phyloP scores from a whole-genome alignment of 2,329 filamentous ascomycete species.

The Aureobasidium subglaciale region DNA sequence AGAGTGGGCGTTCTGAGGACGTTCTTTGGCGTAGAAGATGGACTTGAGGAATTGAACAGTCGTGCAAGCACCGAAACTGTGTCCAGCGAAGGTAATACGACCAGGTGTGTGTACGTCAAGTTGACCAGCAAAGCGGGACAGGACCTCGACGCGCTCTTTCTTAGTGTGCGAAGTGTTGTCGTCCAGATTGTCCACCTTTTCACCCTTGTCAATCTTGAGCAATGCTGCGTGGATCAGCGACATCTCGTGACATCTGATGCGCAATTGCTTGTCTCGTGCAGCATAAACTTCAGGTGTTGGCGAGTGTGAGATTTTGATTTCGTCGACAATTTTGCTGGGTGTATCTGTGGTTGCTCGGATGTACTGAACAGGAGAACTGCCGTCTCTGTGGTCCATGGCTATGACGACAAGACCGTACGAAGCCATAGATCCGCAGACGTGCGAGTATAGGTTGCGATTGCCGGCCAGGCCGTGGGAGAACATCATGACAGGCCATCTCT shows the following conservation, averaged over 20 bases:
- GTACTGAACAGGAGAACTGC: conserved; percentile 67
- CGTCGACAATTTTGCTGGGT: conserved; percentile 36
- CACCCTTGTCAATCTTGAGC: conserved; percentile 55
- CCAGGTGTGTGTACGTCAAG: conserved; percentile 66
- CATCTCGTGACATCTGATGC: conserved; percentile 72
- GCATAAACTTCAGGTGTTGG: conserved; percentile 59
- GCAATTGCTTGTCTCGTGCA: conserved; percentile 62
- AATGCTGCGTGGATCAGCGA: conserved; percentile 63
- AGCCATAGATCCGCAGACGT: conserved; percentile 68
- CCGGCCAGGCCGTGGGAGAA: conserved; percentile 84
- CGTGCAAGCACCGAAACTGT: conserved; percentile 74
- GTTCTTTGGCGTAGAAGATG: conserved; percentile 55
- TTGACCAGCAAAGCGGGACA: conserved; percentile 53
- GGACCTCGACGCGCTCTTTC: conserved; percentile 35
- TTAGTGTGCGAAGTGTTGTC: conserved; percentile 32
- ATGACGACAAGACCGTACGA: conserved; percentile 75
- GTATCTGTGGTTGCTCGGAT: conserved; percentile 52
- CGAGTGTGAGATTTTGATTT: conserved; percentile 50
- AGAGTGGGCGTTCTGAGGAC: conserved; percentile 36
- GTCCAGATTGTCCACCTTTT: conserved; percentile 39
- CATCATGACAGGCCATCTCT: conserved; percentile 71
- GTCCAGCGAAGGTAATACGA: conserved; percentile 66
- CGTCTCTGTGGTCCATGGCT: conserved; percentile 77
- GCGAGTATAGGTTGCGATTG: conserved; percentile 77
- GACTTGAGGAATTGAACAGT: conserved; percentile 72